phyloP scores from a whole-genome alignment of 176 grass and related monocot genomes.

The Eremochloa ophiuroides region DNA sequence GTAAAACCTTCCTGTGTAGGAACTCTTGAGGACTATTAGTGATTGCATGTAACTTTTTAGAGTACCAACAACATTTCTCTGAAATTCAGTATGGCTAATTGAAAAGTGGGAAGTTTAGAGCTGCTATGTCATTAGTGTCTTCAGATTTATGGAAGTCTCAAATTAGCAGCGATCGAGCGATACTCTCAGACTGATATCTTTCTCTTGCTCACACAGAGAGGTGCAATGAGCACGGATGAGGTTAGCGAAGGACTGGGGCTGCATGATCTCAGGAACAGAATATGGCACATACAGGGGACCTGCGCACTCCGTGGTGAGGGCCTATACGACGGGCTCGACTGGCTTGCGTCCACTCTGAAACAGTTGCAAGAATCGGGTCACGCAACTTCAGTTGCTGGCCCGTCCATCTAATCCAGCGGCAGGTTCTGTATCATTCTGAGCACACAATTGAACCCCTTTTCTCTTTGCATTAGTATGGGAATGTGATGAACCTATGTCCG shows the following conservation, averaged over 20 bases:
- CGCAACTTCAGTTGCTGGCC: constrained; percentile 64
- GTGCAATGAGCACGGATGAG: constrained; percentile 76
- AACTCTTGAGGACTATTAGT: neutral
- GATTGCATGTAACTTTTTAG: neutral
- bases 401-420: constrained; percentile 40
- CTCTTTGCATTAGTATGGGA: neutral
- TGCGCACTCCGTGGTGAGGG: constrained; percentile 82
- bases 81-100: neutral
- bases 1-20: neutral
- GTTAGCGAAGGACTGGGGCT: constrained; percentile 68
- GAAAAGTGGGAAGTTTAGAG: neutral
- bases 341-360: constrained; percentile 78
- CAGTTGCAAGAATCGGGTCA: constrained; percentile 56
- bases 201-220: constrained; percentile 38
- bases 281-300: constrained; percentile 88
- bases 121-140: neutral
- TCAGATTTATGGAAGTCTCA: neutral
- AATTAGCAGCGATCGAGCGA: neutral
- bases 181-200: neutral
- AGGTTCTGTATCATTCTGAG: constrained; percentile 19
- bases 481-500: neutral
- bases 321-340: constrained; percentile 91
- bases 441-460: neutral
- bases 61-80: neutral
- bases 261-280: constrained; percentile 60